phyloP scores from a whole-genome alignment of 495 filamentous ascomycete species.

The Penicillium daleae region DNA sequence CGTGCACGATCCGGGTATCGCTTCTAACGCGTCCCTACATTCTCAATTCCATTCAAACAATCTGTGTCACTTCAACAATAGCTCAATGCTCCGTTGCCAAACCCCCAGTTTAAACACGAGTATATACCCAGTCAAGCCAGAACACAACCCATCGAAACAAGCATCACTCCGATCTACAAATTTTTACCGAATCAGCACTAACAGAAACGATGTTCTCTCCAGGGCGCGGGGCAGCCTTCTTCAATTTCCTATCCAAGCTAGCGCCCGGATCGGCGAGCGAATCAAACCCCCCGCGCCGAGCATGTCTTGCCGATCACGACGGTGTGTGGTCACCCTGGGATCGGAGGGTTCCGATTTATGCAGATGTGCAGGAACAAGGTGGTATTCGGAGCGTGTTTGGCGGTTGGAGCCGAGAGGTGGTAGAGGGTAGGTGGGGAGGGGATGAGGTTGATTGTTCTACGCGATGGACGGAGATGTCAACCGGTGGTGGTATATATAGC shows the following conservation, averaged over 20 bases:
- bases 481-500: background rate
- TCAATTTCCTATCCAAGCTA: background rate
- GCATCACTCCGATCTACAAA: background rate
- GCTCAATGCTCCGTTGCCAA: no score
- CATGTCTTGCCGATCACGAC: slow-evolving; percentile 18
- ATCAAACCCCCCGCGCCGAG: slow-evolving; percentile 10
- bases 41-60: background rate
- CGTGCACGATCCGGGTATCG: no score
- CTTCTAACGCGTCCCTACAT: background rate
- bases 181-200: background rate
- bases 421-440: background rate
- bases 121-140: no score
- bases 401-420: background rate
- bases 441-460: background rate
- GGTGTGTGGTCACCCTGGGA: slow-evolving; percentile 13
- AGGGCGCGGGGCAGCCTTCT: background rate
- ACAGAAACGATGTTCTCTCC: background rate
- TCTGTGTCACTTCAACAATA: no score
- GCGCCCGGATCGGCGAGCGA: slow-evolving; percentile 18
- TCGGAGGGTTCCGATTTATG: background rate
- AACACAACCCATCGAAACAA: background rate
- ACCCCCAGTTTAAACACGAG: no score
- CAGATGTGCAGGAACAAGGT: background rate
- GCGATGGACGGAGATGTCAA: background rate
- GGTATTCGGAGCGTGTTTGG: slow-evolving; percentile 1